Evolutionary conservation across 2,329 filamentous ascomycete genomes (phyloP).

Genomic region (Ceratocystis cacaofunesta): DNA sequence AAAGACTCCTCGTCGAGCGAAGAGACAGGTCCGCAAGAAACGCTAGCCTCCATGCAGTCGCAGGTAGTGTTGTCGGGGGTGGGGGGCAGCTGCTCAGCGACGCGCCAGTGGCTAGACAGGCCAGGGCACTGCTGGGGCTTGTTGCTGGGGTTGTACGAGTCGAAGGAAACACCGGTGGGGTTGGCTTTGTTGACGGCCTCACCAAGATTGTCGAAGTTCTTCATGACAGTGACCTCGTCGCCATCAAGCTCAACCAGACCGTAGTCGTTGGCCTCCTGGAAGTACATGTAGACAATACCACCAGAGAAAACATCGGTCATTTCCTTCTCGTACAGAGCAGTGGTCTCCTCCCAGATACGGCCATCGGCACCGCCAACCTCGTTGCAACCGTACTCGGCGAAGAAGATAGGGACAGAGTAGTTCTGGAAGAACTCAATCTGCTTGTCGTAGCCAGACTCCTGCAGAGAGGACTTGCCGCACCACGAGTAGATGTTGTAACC

Average conservation of each 20-base stretch:
- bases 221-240: conserved; percentile 47
- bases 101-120: conserved; percentile 50
- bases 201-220: conserved; percentile 61
- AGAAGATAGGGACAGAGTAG: conserved; percentile 92
- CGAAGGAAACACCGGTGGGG: conserved; percentile 50
- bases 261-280: conserved; percentile 79
- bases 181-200: conserved; percentile 52
- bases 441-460: conserved; percentile 61
- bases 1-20: conserved; percentile 43
- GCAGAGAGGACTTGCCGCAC: conserved; percentile 75
- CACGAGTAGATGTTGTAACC: conserved; percentile 99
- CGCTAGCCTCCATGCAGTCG: conserved; percentile 64
- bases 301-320: conserved; percentile 88
- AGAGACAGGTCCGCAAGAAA: conserved; percentile 53
- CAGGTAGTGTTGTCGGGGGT: conserved; percentile 67
- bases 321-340: conserved; percentile 58
- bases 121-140: conserved; percentile 52
- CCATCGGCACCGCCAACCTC: conserved; percentile 40
- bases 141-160: conserved; percentile 60
- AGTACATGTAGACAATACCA: conserved; percentile 98
- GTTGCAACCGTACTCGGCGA: conserved; percentile 98
- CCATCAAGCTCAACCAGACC: conserved; percentile 54
- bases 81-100: conserved; percentile 58
- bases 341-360: conserved; percentile 75
- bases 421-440: conserved; percentile 75